phyloP scores from a whole-genome alignment of 345 rosid genomes.

The Euphorbia tirucalli region DNA sequence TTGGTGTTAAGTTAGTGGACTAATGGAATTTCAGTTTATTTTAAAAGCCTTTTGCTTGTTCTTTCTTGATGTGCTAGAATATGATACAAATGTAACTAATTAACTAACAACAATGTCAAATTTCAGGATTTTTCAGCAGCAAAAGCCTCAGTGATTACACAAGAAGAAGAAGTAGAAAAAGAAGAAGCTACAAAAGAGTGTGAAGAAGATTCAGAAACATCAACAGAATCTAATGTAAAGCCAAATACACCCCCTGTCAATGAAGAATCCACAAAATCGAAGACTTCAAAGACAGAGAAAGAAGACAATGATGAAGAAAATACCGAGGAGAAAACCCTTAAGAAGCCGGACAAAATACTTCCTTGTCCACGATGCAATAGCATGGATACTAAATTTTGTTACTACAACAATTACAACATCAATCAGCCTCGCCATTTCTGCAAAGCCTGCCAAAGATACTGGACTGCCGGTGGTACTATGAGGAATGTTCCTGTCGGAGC shows the following conservation, averaged over 20 bases:
- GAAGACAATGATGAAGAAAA: constrained; percentile 34
- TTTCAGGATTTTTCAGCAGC: constrained; percentile 39
- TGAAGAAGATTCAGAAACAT: constrained; percentile 17
- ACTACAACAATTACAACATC: constrained; percentile 31
- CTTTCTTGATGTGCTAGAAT: not conserved
- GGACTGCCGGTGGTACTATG: constrained; percentile 37
- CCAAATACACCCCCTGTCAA: constrained; percentile 42
- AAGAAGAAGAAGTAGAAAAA: constrained; percentile 23
- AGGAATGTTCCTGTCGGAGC: constrained; percentile 34
- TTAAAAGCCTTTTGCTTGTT: not conserved
- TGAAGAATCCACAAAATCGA: constrained; percentile 47
- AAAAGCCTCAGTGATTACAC: constrained; percentile 16
- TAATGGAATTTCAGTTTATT: constrained; percentile 1
- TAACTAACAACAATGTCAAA: constrained; percentile 15
- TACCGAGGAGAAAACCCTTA: constrained; percentile 46
- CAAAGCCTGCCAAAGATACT: constrained; percentile 36
- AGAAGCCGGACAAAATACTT: constrained; percentile 33
- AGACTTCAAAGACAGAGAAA: constrained; percentile 38
- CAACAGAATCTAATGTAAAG: constrained; percentile 29
- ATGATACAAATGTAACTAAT: constrained; percentile 2
- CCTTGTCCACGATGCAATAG: constrained; percentile 33
- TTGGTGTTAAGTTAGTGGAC: too few relatives aligned
- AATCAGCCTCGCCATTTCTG: constrained; percentile 36
- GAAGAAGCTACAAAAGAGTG: constrained; percentile 18
- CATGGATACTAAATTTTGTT: constrained; percentile 35